Percentiles rank a stretch among this genome's conserved stretches.
These are phyloP conservation scores for Eimeria praecox DNA, from an alignment of 169 alveolate species.

Conservation along the genomic window DNA sequence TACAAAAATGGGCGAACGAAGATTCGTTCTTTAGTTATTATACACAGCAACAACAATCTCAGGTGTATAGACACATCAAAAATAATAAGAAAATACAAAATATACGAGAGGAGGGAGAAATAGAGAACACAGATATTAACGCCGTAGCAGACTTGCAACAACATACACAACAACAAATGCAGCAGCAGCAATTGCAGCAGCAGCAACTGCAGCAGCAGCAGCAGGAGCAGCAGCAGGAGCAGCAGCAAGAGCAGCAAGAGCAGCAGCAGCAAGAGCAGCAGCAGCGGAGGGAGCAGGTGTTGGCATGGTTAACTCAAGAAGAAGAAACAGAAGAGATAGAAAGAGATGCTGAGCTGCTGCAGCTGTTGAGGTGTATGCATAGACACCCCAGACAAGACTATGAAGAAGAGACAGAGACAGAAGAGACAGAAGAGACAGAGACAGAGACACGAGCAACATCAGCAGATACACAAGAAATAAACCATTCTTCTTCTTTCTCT, in stretches of 20 bases:
- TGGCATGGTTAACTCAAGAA: neutral
- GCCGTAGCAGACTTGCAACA: neutral
- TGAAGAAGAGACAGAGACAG: neutral
- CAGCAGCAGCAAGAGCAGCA: constrained; percentile 7
- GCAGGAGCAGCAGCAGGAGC: no score
- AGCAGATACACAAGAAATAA: neutral
- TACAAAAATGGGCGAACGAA: constrained; percentile 21
- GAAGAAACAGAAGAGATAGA: neutral
- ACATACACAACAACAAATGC: no score
- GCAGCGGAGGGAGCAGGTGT: constrained; percentile 25
- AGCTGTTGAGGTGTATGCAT: neutral
- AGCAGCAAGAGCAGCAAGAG: constrained; percentile 13
- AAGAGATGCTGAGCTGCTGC: constrained; percentile 57
- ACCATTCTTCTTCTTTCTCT: neutral
- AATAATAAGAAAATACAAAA: neutral
- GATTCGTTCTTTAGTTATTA: constrained; percentile 5
- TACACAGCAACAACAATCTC: neutral
- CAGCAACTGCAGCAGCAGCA: no score
- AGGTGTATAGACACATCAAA: neutral
- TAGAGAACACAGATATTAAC: neutral
- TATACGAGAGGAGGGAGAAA: neutral
- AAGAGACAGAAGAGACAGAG: neutral
- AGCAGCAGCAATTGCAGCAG: constrained; percentile 12
- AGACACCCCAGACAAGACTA: neutral
- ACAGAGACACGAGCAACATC: no score